A percentile compares a stretch with the other conserved stretches of the same genome.
These are phyloP conservation scores for Daldinia caldariorum DNA, from an alignment of 495 filamentous ascomycete genomes.

Conservation along the genomic window DNA sequence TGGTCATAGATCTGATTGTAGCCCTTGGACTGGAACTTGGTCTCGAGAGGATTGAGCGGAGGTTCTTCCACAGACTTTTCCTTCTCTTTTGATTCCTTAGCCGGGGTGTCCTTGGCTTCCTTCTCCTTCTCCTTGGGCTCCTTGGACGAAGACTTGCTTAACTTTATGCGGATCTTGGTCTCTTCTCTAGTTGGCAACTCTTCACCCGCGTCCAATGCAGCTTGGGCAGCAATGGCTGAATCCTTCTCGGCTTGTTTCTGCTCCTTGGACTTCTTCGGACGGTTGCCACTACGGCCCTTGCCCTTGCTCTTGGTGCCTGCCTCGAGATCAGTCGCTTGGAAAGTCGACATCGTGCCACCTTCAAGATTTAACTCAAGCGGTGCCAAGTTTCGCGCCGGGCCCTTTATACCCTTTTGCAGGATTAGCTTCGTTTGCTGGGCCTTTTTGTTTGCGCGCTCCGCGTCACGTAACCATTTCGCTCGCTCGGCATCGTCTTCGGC, in stretches of 20 bases:
- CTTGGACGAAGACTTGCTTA: conserved; percentile 60
- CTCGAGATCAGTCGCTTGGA: conserved; percentile 73
- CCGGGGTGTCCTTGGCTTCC: conserved; percentile 49
- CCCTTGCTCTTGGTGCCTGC: conserved; percentile 67
- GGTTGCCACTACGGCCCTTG: conserved; percentile 72
- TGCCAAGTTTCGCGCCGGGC: conserved; percentile 80
- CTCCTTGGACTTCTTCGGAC: conserved; percentile 90
- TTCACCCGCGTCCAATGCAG: conserved; percentile 83
- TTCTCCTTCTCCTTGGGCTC: conserved; percentile 59
- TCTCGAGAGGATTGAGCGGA: conserved; percentile 56
- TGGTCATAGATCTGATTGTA: conserved; percentile 98
- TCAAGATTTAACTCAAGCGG: conserved; percentile 83
- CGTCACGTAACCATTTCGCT: conserved; percentile 78
- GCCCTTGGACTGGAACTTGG: conserved; percentile 83
- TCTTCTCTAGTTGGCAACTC: conserved; percentile 79
- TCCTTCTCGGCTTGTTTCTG: conserved; percentile 97
- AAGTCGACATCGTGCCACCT: conserved; percentile 87
- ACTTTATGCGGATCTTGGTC: conserved; percentile 67
- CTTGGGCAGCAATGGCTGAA: conserved; percentile 86
- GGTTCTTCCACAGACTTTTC: conserved; percentile 70
- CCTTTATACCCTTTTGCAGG: conserved; percentile 82
- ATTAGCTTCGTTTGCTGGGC: conserved; percentile 83
- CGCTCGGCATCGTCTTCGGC: conserved; percentile 82
- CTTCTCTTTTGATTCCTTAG: conserved; percentile 72
- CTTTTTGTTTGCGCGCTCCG: conserved; percentile 86